These are phyloP conservation scores for Sclerotinia minor DNA, from an alignment of 2,329 filamentous ascomycete genomes.

Conservation along the genomic window DNA sequence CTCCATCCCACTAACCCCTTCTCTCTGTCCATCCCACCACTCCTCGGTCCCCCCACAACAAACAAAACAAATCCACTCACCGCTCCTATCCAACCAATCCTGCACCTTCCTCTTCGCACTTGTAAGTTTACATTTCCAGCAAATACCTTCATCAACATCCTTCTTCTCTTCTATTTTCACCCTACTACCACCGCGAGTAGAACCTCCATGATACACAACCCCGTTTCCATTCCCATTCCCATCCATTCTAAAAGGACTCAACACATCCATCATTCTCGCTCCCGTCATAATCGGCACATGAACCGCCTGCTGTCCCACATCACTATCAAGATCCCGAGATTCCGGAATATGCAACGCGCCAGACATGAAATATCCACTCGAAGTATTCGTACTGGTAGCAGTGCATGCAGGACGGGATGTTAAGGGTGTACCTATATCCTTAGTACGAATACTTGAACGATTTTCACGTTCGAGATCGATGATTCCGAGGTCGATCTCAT, in stretches of 20 bases:
- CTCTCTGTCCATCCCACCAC: conserved; percentile 17
- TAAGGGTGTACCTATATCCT: not conserved
- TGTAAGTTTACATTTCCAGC: conserved; percentile 37
- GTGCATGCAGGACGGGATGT: not conserved
- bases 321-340: not conserved
- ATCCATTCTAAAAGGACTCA: not conserved
- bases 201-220: not conserved
- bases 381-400: not conserved
- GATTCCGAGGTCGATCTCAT: conserved; percentile 15
- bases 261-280: conserved; percentile 8
- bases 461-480: conserved; percentile 19
- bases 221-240: not conserved
- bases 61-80: conserved; percentile 32
- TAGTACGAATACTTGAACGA: not conserved
- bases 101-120: conserved; percentile 33
- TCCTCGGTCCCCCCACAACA: conserved; percentile 38
- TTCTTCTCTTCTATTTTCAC: not conserved
- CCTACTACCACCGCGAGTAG: too few species aligned
- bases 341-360: conserved; percentile 3
- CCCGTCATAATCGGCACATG: conserved; percentile 23
- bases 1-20: not conserved
- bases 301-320: not conserved
- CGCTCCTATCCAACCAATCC: conserved; percentile 29
- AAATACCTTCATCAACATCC: conserved; percentile 1
- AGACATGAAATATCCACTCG: conserved; percentile 1